A percentile compares a stretch with the other conserved stretches of the same genome.
These are phyloP conservation scores for Macrolepiota albuminosa DNA, from an alignment of 768 basidiomycete genomes.

Conservation along the genomic window DNA sequence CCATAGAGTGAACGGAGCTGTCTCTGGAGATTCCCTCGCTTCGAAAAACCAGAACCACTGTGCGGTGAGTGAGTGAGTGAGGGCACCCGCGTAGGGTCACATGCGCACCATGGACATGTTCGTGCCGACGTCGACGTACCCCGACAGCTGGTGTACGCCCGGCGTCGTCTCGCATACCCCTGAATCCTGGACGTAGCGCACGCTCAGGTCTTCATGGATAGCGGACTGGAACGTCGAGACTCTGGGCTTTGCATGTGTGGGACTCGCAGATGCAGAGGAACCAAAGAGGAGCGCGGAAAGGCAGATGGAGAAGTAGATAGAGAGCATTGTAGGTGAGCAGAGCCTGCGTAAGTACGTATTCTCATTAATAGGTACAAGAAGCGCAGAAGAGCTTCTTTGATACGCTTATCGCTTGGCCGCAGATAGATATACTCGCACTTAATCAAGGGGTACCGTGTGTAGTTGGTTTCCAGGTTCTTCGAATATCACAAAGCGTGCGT, in stretches of 20 bases:
- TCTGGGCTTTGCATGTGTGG: constrained; percentile 28
- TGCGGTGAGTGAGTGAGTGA: constrained; percentile 28
- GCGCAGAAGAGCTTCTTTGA: too few species aligned
- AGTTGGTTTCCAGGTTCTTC: too few species aligned
- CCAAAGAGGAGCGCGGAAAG: neutral
- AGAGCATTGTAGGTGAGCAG: neutral
- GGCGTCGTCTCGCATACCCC: constrained; percentile 65
- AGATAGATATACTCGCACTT: too few species aligned
- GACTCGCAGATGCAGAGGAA: neutral
- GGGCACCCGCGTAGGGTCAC: constrained; percentile 25
- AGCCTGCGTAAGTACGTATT: too few species aligned
- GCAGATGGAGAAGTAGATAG: neutral
- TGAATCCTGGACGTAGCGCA: constrained; percentile 53
- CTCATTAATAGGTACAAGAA: too few species aligned
- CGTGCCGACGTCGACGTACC: constrained; percentile 53
- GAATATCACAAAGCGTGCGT: too few species aligned
- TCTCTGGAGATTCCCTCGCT: constrained; percentile 52
- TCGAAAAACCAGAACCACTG: constrained; percentile 82
- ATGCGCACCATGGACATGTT: constrained; percentile 58
- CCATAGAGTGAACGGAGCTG: constrained; percentile 66
- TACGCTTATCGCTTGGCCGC: too few species aligned
- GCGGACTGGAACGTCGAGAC: constrained; percentile 18
- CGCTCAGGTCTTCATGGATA: constrained; percentile 18
- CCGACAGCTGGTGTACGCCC: constrained; percentile 53
- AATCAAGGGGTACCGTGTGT: too few species aligned